These are phyloP conservation scores for Hansenula sp. DNA, from an alignment of 1,139 yeast genomes.

Conservation along the genomic window DNA sequence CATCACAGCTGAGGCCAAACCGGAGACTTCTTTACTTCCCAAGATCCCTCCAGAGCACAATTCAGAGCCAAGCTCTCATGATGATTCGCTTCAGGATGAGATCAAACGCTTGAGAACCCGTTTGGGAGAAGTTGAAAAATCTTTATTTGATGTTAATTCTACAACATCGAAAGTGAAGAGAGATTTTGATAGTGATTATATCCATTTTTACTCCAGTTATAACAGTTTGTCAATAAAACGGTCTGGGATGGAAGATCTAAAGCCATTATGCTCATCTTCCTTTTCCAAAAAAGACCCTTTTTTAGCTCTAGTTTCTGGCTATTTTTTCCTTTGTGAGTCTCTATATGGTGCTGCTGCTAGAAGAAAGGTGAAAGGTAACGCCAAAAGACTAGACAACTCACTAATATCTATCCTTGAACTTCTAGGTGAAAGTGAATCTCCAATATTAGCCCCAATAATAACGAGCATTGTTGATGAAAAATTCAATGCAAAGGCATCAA, in stretches of 20 bases:
- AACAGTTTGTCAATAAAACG: conserved; percentile 20
- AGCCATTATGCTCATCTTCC: conserved; percentile 17
- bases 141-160: not conserved
- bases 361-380: not conserved
- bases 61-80: not conserved
- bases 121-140: not conserved
- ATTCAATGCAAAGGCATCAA: not conserved
- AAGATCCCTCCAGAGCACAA: not conserved
- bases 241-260: conserved; percentile 22
- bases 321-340: conserved; percentile 16
- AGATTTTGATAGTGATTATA: conserved; percentile 6
- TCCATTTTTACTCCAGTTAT: conserved; percentile 22
- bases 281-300: conserved; percentile 18
- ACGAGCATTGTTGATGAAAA: not conserved
- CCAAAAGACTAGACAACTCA: not conserved
- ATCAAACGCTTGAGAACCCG: conserved; percentile 7
- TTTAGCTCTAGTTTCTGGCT: conserved; percentile 17
- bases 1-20: conserved; percentile 2
- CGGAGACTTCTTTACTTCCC: not conserved
- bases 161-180: not conserved
- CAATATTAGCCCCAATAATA: not conserved
- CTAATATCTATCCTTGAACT: not conserved
- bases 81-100: conserved; percentile 5
- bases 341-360: conserved; percentile 3
- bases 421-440: not conserved